Conservation (phyloP, 495 filamentous ascomycete species). For the Aspergillus taichungensis region DNA sequence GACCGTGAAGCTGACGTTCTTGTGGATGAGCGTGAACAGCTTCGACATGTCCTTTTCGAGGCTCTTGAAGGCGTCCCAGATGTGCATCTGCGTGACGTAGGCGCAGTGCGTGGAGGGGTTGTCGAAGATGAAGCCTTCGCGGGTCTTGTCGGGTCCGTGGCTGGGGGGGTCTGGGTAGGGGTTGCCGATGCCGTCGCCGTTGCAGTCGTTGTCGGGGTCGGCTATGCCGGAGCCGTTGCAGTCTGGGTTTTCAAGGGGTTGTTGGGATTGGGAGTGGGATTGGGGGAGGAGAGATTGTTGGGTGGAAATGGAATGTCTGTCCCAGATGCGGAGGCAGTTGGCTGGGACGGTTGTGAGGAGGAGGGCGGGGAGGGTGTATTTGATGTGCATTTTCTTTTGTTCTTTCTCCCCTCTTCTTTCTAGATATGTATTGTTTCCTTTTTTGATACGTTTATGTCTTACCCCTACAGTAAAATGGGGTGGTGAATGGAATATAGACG, state of each 20-base stretch:
- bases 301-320: no score
- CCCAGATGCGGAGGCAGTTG: no score
- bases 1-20: conserved; percentile 26
- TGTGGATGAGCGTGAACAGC: conserved; percentile 28
- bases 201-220: conserved; percentile 7
- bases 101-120: conserved; percentile 27
- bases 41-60: conserved; percentile 30
- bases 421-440: no score
- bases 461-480: no score
- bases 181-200: conserved; percentile 3
- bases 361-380: no score
- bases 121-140: conserved; percentile 28
- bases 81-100: conserved; percentile 28
- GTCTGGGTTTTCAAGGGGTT: conserved; percentile 3
- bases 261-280: not conserved
- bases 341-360: no score
- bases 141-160: conserved; percentile 3
- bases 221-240: conserved; percentile 8
- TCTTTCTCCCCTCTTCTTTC: no score
- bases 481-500: no score
- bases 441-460: no score
- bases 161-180: no score
- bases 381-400: no score
- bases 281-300: not conserved
- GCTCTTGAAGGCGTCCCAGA: conserved; percentile 30